phyloP scores from a whole-genome alignment of 1,284 basidiomycete species.

The Chondrostereum purpureum region DNA sequence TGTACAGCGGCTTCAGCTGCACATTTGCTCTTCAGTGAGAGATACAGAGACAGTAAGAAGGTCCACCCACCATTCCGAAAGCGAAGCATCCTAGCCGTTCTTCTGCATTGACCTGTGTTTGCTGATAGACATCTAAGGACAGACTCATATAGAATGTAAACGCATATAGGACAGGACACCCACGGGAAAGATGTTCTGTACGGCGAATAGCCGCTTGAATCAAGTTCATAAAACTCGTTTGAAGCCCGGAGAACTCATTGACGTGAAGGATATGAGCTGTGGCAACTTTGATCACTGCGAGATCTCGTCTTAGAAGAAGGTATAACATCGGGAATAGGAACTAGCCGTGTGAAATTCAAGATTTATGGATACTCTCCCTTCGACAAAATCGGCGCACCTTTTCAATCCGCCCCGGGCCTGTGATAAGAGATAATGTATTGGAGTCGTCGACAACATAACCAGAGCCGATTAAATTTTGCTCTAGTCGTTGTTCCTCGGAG shows the following conservation, averaged over 20 bases:
- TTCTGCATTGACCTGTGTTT: conserved; percentile 27
- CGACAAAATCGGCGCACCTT: conserved; percentile 20
- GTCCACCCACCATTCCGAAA: conserved; percentile 28
- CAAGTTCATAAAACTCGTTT: conserved; percentile 23
- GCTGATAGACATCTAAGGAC: conserved; percentile 16
- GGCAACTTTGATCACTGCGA: conserved; percentile 29
- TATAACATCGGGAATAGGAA: conserved; percentile 33
- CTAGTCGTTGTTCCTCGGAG: conserved; percentile 26
- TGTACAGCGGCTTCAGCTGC: conserved; percentile 8
- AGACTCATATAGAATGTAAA: not conserved
- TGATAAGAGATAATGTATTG: conserved; percentile 29
- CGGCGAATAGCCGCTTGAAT: conserved; percentile 26
- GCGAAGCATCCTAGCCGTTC: conserved; percentile 28
- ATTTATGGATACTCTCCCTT: not conserved
- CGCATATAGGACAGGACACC: not conserved
- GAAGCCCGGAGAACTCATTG: conserved; percentile 27
- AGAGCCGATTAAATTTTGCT: conserved; percentile 23
- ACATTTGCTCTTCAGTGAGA: not conserved
- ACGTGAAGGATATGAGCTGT: conserved; percentile 27
- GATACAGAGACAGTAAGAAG: not conserved
- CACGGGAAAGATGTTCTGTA: conserved; percentile 27
- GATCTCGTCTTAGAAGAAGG: conserved; percentile 29
- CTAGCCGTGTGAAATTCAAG: conserved; percentile 18
- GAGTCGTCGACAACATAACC: conserved; percentile 29
- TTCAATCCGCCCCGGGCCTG: conserved; percentile 32